Conservation (phyloP, 768 basidiomycete species). For the Lactarius evosmus region DNA sequence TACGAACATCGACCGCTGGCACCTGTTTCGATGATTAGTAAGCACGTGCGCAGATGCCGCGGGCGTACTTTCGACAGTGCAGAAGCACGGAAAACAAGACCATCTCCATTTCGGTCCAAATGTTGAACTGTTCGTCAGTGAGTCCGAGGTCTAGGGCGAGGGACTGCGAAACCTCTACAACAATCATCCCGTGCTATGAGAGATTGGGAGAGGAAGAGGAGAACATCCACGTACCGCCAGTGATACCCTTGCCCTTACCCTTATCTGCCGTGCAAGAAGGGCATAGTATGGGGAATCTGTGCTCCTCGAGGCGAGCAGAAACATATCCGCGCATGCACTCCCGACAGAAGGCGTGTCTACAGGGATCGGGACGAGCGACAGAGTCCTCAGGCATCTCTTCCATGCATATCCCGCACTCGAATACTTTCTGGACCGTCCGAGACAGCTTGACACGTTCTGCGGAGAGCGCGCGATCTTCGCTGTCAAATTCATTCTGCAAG, state of each 20-base stretch:
- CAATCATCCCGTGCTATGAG: not conserved
- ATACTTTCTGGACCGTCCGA: conserved; percentile 35
- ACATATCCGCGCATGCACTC: conserved; percentile 47
- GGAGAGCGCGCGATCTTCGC: conserved; percentile 41
- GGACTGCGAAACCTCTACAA: conserved; percentile 40
- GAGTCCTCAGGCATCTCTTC: conserved; percentile 46
- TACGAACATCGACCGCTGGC: conserved; percentile 30
- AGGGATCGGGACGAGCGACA: conserved; percentile 43
- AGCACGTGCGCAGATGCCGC: not conserved
- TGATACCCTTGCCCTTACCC: conserved; percentile 26
- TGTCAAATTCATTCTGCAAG: conserved; percentile 40
- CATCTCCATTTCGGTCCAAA: conserved; percentile 49
- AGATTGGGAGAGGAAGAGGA: not conserved
- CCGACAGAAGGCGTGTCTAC: conserved; percentile 54
- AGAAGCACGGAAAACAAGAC: conserved; percentile 42
- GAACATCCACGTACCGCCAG: conserved; percentile 35
- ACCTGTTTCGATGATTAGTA: conserved; percentile 20
- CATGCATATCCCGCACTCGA: conserved; percentile 55
- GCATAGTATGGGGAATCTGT: conserved; percentile 58
- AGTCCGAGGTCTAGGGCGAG: conserved; percentile 49
- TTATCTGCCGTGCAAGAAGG: conserved; percentile 48
- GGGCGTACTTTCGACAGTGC: conserved; percentile 49
- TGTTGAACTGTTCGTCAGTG: conserved; percentile 39
- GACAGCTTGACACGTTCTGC: conserved; percentile 36
- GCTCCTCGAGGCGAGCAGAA: conserved; percentile 46